Percentiles rank a stretch among this genome's conserved stretches.
phyloP scores from a whole-genome alignment of 441 rosid genomes.

The Breynia disticha region DNA sequence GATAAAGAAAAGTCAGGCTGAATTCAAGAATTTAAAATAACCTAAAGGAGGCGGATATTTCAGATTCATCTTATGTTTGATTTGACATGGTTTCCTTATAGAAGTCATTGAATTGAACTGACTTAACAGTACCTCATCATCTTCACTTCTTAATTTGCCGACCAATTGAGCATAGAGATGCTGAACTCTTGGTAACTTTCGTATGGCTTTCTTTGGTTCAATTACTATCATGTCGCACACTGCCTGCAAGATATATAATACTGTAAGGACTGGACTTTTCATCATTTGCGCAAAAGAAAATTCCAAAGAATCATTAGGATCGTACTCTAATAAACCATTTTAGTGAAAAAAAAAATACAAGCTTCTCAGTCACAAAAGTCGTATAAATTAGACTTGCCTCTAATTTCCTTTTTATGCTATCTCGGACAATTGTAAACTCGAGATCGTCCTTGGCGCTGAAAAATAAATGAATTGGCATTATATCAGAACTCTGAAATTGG shows the following conservation, averaged over 20 bases:
- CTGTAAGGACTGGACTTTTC: no score
- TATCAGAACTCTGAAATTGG: not conserved
- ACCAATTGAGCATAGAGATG: constrained; percentile 67
- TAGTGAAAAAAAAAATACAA: not conserved
- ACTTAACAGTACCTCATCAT: constrained; percentile 77
- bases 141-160: constrained; percentile 63
- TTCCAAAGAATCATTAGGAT: no score
- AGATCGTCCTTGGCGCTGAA: constrained; percentile 82
- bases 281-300: no score
- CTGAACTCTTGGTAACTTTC: constrained; percentile 81
- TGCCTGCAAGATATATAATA: constrained; percentile 32
- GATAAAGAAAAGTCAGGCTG: not conserved
- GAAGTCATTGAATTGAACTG: not conserved
- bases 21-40: not conserved
- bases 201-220: constrained; percentile 62
- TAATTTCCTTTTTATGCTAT: constrained; percentile 63
- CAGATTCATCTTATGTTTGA: no score
- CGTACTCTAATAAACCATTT: not conserved
- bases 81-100: constrained; percentile 1
- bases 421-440: constrained; percentile 86
- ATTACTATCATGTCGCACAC: constrained; percentile 54
- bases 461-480: constrained; percentile 4
- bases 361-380: not conserved
- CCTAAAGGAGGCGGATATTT: no score
- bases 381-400: constrained; percentile 41